phyloP scores from a whole-genome alignment of 1,284 basidiomycete genomes.

The Cryptococcus hybrid region DNA sequence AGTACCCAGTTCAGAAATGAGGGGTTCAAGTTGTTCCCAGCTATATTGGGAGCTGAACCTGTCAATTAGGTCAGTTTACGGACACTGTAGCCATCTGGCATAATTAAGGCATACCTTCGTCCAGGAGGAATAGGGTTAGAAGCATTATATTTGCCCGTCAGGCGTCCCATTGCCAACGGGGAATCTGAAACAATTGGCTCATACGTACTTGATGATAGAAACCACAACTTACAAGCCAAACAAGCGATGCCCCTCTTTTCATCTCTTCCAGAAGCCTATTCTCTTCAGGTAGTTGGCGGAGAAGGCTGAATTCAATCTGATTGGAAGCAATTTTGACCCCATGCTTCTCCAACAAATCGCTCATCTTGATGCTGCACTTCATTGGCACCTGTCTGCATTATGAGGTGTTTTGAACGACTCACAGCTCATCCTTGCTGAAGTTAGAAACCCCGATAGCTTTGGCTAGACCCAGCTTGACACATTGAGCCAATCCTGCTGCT shows the following conservation, averaged over 20 bases:
- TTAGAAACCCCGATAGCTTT: constrained; percentile 43
- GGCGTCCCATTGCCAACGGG: constrained; percentile 43
- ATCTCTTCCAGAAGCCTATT: constrained; percentile 40
- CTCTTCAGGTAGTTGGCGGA: constrained; percentile 35
- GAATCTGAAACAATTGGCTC: constrained; percentile 27
- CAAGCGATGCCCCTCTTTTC: constrained; percentile 41
- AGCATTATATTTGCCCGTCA: constrained; percentile 45
- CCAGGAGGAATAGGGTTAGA: constrained; percentile 38
- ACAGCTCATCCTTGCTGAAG: constrained; percentile 41
- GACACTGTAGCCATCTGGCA: background rate
- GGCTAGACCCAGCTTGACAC: constrained; percentile 35
- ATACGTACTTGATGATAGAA: background rate
- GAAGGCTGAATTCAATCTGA: constrained; percentile 44
- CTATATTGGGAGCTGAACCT: constrained; percentile 22
- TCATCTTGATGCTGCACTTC: constrained; percentile 30
- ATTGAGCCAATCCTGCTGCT: constrained; percentile 33
- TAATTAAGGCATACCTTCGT: constrained; percentile 17
- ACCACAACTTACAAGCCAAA: constrained; percentile 37
- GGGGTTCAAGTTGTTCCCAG: constrained; percentile 40
- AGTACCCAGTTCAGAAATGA: constrained; percentile 32
- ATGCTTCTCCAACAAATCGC: constrained; percentile 29
- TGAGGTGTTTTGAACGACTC: constrained; percentile 4
- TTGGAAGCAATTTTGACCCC: constrained; percentile 41
- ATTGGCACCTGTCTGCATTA: background rate
- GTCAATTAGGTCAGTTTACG: constrained; percentile 13